Evolutionary conservation across 305 asterid genomes (phyloP).

Genomic region (Fraxinus ornus): DNA sequence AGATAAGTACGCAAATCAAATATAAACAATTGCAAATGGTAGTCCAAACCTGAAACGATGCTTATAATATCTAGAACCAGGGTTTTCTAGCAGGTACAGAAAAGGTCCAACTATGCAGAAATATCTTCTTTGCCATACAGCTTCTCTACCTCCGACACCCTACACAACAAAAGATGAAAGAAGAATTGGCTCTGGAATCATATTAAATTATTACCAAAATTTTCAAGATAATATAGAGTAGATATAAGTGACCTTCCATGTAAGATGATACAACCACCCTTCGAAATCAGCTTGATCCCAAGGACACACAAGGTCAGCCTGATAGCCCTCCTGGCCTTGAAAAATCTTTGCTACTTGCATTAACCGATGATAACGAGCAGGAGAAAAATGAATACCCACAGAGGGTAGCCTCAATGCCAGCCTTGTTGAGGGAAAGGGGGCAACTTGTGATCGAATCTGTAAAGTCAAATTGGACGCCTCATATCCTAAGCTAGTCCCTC

Average conservation of each 20-base stretch:
- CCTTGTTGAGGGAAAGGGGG: slow-evolving; percentile 73
- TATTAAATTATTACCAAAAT: slow-evolving; percentile 7
- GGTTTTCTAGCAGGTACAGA: slow-evolving; percentile 74
- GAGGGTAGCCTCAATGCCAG: slow-evolving; percentile 86
- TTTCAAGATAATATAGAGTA: slow-evolving; percentile 6
- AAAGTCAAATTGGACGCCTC: slow-evolving; percentile 25
- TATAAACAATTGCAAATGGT: background rate
- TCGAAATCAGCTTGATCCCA: slow-evolving; percentile 94
- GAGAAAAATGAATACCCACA: slow-evolving; percentile 85
- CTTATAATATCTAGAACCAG: slow-evolving; percentile 77
- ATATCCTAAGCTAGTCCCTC: slow-evolving; percentile 7
- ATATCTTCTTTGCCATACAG: slow-evolving; percentile 92
- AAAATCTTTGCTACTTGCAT: slow-evolving; percentile 82
- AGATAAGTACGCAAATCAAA: background rate
- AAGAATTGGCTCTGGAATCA: slow-evolving; percentile 1
- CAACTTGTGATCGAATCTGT: slow-evolving; percentile 81
- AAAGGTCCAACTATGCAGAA: slow-evolving; percentile 81
- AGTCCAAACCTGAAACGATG: slow-evolving; percentile 66
- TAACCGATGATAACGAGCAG: slow-evolving; percentile 94
- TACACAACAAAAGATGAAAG: slow-evolving; percentile 31
- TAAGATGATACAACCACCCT: slow-evolving; percentile 78
- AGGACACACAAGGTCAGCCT: slow-evolving; percentile 52
- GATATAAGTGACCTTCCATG: slow-evolving; percentile 61
- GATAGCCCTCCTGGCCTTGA: slow-evolving; percentile 53
- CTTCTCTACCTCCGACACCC: slow-evolving; percentile 99